These are phyloP conservation scores for Carpinus viminea DNA, from an alignment of 306 rosid species.

Conservation along the genomic window DNA sequence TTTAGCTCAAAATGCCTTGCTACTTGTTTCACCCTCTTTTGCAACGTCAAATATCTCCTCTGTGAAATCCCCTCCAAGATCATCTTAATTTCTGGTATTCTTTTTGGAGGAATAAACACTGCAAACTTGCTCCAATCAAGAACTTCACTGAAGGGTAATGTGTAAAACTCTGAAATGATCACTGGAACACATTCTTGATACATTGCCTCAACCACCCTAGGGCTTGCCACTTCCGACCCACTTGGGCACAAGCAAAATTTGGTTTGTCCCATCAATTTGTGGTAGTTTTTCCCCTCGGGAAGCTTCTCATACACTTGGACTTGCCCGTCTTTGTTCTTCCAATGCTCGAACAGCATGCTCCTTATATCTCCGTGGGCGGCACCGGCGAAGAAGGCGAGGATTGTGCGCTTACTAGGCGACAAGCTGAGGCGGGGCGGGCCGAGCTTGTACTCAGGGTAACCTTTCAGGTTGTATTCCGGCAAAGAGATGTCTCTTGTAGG, in stretches of 20 bases:
- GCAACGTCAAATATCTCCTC: slow-evolving; percentile 26
- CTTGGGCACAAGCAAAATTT: slow-evolving; percentile 49
- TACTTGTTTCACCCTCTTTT: slow-evolving; percentile 36
- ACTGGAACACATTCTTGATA: slow-evolving; percentile 43
- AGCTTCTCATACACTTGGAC: slow-evolving; percentile 37
- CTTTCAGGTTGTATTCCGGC: slow-evolving; percentile 34
- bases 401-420: slow-evolving; percentile 20
- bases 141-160: slow-evolving; percentile 37
- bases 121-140: slow-evolving; percentile 46
- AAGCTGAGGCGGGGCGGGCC: slow-evolving; percentile 25
- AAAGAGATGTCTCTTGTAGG: slow-evolving; percentile 37
- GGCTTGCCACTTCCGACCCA: slow-evolving; percentile 48
- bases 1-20: slow-evolving; percentile 42
- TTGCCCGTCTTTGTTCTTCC: slow-evolving; percentile 30
- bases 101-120: slow-evolving; percentile 27
- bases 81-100: slow-evolving; percentile 38
- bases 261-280: slow-evolving; percentile 31
- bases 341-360: slow-evolving; percentile 32
- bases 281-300: slow-evolving; percentile 33
- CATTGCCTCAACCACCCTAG: slow-evolving; percentile 48
- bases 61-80: slow-evolving; percentile 30
- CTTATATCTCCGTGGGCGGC: slow-evolving; percentile 43
- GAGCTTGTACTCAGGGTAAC: slow-evolving; percentile 10
- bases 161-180: slow-evolving; percentile 31
- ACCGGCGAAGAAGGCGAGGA: slow-evolving; percentile 45